Conservation (phyloP, 1,139 yeast genomes). For the Saccharomyces hybrid region DNA sequence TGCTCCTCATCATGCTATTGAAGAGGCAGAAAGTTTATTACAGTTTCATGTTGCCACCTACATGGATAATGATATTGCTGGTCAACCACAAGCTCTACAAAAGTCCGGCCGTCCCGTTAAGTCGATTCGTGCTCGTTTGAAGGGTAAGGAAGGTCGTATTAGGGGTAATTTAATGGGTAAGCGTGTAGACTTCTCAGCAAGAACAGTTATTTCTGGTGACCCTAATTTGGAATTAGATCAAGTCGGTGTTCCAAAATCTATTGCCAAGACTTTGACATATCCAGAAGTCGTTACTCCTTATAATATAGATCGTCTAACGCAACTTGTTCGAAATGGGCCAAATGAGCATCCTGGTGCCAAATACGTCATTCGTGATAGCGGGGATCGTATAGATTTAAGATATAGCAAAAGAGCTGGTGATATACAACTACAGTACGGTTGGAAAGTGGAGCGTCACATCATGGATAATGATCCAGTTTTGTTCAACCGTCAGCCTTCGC, state of each 20-base stretch:
- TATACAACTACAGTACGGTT: conserved; percentile 93
- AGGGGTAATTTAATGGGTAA: conserved; percentile 99
- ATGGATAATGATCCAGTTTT: conserved; percentile 97
- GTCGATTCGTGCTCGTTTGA: conserved; percentile 95
- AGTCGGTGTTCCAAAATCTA: conserved; percentile 96
- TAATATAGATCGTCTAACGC: conserved; percentile 87
- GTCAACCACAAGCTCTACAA: conserved; percentile 98
- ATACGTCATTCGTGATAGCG: conserved; percentile 95
- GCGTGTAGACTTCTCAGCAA: conserved; percentile 98
- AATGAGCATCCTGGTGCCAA: conserved; percentile 99
- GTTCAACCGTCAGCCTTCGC: conserved; percentile 97
- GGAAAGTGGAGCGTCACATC: conserved; percentile 98
- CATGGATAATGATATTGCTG: conserved; percentile 99
- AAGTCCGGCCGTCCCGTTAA: conserved; percentile 98
- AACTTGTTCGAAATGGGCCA: conserved; percentile 93
- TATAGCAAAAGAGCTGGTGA: conserved; percentile 98
- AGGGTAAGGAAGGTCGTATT: conserved; percentile 98
- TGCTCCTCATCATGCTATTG: conserved; percentile 95
- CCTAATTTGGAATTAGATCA: conserved; percentile 96
- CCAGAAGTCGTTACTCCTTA: conserved; percentile 98
- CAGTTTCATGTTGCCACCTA: conserved; percentile 99
- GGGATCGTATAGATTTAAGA: conserved; percentile 95
- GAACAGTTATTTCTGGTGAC: conserved; percentile 99
- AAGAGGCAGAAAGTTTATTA: conserved; percentile 89
- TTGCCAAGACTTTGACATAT: conserved; percentile 89